Percentiles rank a stretch among this genome's conserved stretches.
Conservation (phyloP, 805 yeast genomes). For the Suhomyces vadensis region DNA sequence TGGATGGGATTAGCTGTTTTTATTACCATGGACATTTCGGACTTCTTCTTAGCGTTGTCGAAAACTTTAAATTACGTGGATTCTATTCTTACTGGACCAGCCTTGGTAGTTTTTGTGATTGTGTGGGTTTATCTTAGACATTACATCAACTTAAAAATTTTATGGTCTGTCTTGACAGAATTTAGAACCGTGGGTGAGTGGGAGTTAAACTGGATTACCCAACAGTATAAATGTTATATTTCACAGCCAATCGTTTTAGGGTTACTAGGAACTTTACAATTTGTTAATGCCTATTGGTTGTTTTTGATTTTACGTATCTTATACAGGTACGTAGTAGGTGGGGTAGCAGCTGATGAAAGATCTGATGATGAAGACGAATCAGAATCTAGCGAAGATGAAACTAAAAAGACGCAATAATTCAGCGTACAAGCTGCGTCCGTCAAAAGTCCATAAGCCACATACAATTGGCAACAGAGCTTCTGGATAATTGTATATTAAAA, state of each 20-base stretch:
- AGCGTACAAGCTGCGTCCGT: too few species aligned
- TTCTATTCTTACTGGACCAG: conserved; percentile 59
- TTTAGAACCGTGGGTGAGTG: conserved; percentile 83
- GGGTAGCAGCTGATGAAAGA: conserved; percentile 75
- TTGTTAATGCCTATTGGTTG: conserved; percentile 88
- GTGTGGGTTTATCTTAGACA: conserved; percentile 92
- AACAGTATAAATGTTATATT: conserved; percentile 95
- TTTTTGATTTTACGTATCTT: conserved; percentile 76
- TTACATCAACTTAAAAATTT: conserved; percentile 72
- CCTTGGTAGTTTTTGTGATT: conserved; percentile 64
- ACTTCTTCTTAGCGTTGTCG: conserved; percentile 79
- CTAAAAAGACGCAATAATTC: conserved; percentile 18
- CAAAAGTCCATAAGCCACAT: too few species aligned
- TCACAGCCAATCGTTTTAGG: conserved; percentile 87
- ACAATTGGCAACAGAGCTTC: too few species aligned
- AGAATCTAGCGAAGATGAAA: conserved; percentile 19
- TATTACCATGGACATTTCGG: conserved; percentile 95
- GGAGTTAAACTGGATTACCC: conserved; percentile 78
- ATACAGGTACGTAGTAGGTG: conserved; percentile 60
- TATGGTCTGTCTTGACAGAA: conserved; percentile 85
- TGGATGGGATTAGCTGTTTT: conserved; percentile 92
- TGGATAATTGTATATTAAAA: background rate
- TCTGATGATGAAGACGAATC: conserved; percentile 77
- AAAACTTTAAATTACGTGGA: conserved; percentile 87
- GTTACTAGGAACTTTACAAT: conserved; percentile 75